Evolutionary conservation across 768 basidiomycete genomes (phyloP).

Genomic region (Crucibulum laeve): DNA sequence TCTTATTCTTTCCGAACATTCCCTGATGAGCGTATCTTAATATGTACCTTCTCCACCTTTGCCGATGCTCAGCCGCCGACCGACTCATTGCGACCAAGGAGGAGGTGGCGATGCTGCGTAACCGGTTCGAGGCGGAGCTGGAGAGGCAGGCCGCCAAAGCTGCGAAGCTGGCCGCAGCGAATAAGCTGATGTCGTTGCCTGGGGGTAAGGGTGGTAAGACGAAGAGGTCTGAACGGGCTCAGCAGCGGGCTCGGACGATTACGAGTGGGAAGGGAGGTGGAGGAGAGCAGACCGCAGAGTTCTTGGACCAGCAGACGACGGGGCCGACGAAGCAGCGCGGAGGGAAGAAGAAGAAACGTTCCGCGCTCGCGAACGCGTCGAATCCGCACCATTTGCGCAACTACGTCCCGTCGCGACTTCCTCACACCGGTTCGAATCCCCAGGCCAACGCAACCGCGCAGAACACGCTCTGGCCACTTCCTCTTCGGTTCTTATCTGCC

Average conservation of each 20-base stretch:
- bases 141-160: slow-evolving; percentile 64
- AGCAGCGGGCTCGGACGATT: slow-evolving; percentile 28
- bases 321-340: slow-evolving; percentile 24
- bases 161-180: slow-evolving; percentile 44
- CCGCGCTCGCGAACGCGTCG: slow-evolving; percentile 85
- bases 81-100: slow-evolving; percentile 64
- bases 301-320: slow-evolving; percentile 28
- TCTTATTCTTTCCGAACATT: slow-evolving; percentile 9
- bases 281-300: slow-evolving; percentile 32
- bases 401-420: slow-evolving; percentile 84
- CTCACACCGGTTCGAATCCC: slow-evolving; percentile 30
- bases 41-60: slow-evolving; percentile 7
- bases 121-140: slow-evolving; percentile 71
- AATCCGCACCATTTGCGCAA: slow-evolving; percentile 96
- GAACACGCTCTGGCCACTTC: slow-evolving; percentile 54
- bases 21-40: slow-evolving; percentile 6
- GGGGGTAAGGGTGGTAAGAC: slow-evolving; percentile 14
- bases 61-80: slow-evolving; percentile 52
- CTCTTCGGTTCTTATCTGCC: slow-evolving; percentile 64
- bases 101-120: slow-evolving; percentile 62
- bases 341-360: slow-evolving; percentile 91
- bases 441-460: slow-evolving; percentile 30
- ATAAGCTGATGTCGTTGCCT: slow-evolving; percentile 16
- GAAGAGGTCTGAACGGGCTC: slow-evolving; percentile 33
- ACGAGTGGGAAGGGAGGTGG: slow-evolving; percentile 19